Evolutionary conservation across 345 rosid species (phyloP).

Genomic region (Citrus cavaleriei): DNA sequence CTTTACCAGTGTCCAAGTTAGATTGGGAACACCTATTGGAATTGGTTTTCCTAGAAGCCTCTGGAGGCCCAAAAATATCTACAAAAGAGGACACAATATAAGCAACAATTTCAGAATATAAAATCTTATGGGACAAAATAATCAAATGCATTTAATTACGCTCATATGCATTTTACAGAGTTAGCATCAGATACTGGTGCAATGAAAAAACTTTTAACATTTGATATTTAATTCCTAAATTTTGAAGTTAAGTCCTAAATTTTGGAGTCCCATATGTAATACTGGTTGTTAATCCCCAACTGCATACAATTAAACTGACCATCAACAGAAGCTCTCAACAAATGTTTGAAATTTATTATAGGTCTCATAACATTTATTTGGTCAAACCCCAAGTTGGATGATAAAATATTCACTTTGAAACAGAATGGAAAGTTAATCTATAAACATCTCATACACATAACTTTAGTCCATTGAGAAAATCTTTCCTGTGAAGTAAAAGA

Average conservation of each 20-base stretch:
- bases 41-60: conserved; percentile 61
- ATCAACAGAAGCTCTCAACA: not conserved
- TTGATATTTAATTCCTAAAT: not conserved
- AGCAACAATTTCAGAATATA: conserved; percentile 7
- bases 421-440: not conserved
- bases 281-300: not conserved
- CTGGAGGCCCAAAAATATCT: conserved; percentile 59
- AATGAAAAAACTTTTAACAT: not conserved
- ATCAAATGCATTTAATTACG: not conserved
- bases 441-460: not conserved
- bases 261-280: not conserved
- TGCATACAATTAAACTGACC: not conserved
- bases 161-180: not conserved
- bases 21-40: conserved; percentile 48
- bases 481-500: not conserved
- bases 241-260: not conserved
- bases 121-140: not conserved
- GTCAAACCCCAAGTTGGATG: not conserved
- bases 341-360: not conserved
- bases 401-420: not conserved
- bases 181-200: not conserved
- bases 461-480: not conserved
- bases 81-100: conserved; percentile 19
- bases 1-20: conserved; percentile 72
- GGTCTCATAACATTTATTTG: not conserved